phyloP scores from a whole-genome alignment of 768 basidiomycete genomes.

The Tephrocybe sp. region DNA sequence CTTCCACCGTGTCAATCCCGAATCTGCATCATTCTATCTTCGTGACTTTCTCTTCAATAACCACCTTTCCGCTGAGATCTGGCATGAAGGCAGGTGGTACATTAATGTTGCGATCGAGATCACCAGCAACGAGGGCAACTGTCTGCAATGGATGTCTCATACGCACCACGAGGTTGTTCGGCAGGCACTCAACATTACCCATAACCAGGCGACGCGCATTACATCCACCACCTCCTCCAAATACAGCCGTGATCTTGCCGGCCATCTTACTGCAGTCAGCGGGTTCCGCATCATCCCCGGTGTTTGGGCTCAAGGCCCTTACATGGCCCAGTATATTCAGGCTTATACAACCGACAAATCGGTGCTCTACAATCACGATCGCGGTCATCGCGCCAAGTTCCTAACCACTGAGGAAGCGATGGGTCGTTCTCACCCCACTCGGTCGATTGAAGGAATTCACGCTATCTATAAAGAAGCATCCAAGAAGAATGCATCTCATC shows the following conservation, averaged over 20 bases:
- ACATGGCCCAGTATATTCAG: slow-evolving; percentile 15
- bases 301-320: neutral
- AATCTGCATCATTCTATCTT: neutral
- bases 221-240: slow-evolving; percentile 2
- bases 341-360: slow-evolving; percentile 20
- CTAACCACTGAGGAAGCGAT: slow-evolving; percentile 15
- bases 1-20: slow-evolving; percentile 8
- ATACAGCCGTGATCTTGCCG: slow-evolving; percentile 15
- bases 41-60: neutral
- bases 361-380: slow-evolving; percentile 6
- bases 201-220: neutral
- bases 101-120: slow-evolving; percentile 24
- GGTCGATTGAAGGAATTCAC: slow-evolving; percentile 1
- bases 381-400: slow-evolving; percentile 10
- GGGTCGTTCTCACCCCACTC: neutral
- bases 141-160: slow-evolving; percentile 17
- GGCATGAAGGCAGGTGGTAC: slow-evolving; percentile 14
- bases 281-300: slow-evolving; percentile 16
- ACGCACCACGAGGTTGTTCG: slow-evolving; percentile 6
- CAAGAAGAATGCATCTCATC: neutral
- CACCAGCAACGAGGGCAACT: neutral
- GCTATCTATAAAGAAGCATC: slow-evolving; percentile 5
- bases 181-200: neutral
- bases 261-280: slow-evolving; percentile 15
- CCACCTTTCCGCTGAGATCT: neutral